These are phyloP conservation scores for Neurospora sp. DNA, from an alignment of 495 filamentous ascomycete species.

Conservation along the genomic window DNA sequence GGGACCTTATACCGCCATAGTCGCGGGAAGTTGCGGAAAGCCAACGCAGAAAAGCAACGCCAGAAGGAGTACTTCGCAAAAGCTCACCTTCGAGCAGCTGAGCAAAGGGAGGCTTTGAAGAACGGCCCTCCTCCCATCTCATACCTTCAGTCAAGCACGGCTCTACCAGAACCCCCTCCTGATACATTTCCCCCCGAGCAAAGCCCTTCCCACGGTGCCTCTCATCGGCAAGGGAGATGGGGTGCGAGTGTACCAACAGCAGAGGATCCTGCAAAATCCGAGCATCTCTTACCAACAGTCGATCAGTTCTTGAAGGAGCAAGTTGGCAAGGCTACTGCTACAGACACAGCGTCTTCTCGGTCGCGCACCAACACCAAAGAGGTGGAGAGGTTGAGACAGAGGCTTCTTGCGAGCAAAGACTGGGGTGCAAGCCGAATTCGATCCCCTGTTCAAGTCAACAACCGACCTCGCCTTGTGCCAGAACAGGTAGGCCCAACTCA, in stretches of 20 bases:
- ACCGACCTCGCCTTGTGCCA: not conserved
- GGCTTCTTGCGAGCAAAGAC: constrained; percentile 12
- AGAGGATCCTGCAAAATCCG: not conserved
- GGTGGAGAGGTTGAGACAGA: constrained; percentile 11
- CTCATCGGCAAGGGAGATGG: not conserved
- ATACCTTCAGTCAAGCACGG: not conserved
- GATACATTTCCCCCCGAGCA: not conserved
- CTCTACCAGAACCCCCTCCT: constrained; percentile 4
- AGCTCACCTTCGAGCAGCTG: constrained; percentile 15
- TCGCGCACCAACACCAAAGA: not conserved
- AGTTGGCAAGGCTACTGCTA: not conserved
- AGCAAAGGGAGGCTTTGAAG: constrained; percentile 8
- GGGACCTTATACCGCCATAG: constrained; percentile 29
- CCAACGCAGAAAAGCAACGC: constrained; percentile 17
- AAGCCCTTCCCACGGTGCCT: not conserved
- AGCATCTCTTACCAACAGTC: constrained; percentile 5
- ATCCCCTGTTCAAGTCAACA: not conserved
- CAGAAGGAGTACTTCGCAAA: constrained; percentile 35
- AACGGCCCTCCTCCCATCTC: constrained; percentile 5
- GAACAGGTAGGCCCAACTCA: not conserved
- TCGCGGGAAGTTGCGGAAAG: constrained; percentile 22
- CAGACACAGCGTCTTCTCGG: not conserved
- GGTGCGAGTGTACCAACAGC: not conserved
- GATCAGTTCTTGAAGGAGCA: constrained; percentile 11
- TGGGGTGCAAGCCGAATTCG: constrained; percentile 10